phyloP scores from a whole-genome alignment of 805 yeast species.

The Candida ovalis region DNA sequence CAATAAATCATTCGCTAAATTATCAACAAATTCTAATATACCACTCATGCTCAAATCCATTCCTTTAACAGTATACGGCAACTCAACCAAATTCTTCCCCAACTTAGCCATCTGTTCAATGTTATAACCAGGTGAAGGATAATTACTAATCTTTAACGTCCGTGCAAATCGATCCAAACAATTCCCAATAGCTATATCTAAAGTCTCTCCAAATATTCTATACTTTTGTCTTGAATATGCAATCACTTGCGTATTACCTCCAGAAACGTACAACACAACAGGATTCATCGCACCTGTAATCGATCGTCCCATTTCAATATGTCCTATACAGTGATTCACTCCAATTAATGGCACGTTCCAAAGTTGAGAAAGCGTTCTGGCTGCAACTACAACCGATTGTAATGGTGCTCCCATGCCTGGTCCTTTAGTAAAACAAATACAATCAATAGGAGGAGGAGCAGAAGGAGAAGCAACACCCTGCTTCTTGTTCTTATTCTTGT shows the following conservation, averaged over 20 bases:
- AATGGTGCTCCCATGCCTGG: slow-evolving; percentile 99
- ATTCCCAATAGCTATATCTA: slow-evolving; percentile 97
- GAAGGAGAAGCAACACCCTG: too few relatives aligned
- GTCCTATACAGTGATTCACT: slow-evolving; percentile 97
- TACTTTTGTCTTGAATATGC: slow-evolving; percentile 93
- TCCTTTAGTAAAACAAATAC: slow-evolving; percentile 93
- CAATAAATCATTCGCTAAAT: slow-evolving; percentile 69
- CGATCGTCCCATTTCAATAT: slow-evolving; percentile 98
- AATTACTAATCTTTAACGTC: slow-evolving; percentile 80
- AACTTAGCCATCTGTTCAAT: slow-evolving; percentile 89
- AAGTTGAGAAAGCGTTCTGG: slow-evolving; percentile 74
- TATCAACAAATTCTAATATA: slow-evolving; percentile 79
- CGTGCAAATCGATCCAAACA: slow-evolving; percentile 96
- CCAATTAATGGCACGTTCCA: slow-evolving; percentile 88
- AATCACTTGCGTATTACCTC: slow-evolving; percentile 97
- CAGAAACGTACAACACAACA: slow-evolving; percentile 93
- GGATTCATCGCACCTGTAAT: slow-evolving; percentile 98
- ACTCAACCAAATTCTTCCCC: slow-evolving; percentile 57
- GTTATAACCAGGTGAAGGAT: slow-evolving; percentile 96
- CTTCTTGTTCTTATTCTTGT: too few relatives aligned
- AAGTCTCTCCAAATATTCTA: slow-evolving; percentile 98
- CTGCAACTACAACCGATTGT: slow-evolving; percentile 89
- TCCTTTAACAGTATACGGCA: slow-evolving; percentile 97
- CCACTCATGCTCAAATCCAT: slow-evolving; percentile 99
- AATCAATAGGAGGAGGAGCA: slow-evolving; percentile 39